Conservation (phyloP, 1,284 basidiomycete species). For the Cryptococcus sp. region DNA sequence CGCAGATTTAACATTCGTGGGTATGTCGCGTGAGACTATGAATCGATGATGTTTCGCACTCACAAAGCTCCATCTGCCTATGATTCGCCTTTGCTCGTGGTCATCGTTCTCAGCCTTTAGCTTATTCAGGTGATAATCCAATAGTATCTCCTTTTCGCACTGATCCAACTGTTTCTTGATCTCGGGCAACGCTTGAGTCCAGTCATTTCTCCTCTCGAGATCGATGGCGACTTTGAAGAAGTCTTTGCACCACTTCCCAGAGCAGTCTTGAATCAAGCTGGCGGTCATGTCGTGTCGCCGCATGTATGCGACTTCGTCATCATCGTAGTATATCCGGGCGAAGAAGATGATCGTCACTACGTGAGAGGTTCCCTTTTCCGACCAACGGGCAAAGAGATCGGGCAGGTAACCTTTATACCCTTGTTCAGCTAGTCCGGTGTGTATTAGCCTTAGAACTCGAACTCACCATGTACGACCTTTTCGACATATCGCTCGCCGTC, state of each 20-base stretch:
- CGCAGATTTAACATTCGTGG: neutral
- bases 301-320: constrained; percentile 71
- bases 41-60: constrained; percentile 15
- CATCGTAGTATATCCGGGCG: constrained; percentile 89
- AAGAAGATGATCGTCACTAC: constrained; percentile 93
- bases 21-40: neutral
- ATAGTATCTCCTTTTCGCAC: constrained; percentile 81
- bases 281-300: constrained; percentile 54
- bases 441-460: constrained; percentile 20
- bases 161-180: constrained; percentile 86
- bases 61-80: constrained; percentile 53
- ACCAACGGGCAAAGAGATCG: constrained; percentile 78
- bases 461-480: constrained; percentile 78
- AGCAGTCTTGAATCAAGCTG: constrained; percentile 70
- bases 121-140: constrained; percentile 69
- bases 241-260: constrained; percentile 86
- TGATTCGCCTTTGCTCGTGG: constrained; percentile 42
- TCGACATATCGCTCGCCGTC: constrained; percentile 96
- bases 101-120: constrained; percentile 46
- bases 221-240: constrained; percentile 95
- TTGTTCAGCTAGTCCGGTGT: neutral
- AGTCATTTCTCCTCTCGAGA: constrained; percentile 81
- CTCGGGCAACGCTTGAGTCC: constrained; percentile 80
- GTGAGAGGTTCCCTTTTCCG: constrained; percentile 82
- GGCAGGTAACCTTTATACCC: constrained; percentile 68